Evolutionary conservation across 2,329 filamentous ascomycete species (phyloP).

Genomic region (Penicillium rolfsii): DNA sequence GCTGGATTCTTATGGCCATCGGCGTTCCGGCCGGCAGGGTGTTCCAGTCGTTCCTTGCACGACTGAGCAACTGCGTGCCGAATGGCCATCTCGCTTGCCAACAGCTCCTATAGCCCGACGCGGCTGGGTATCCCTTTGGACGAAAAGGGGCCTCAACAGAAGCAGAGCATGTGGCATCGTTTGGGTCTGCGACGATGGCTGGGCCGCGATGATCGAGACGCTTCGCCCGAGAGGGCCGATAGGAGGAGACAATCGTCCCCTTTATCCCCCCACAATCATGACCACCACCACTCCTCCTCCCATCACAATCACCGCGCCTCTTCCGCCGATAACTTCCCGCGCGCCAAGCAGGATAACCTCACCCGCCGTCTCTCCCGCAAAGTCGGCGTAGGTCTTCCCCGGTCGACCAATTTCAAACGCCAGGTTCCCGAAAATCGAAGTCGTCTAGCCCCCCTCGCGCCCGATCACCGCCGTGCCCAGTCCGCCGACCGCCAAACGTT

Average conservation of each 20-base stretch:
- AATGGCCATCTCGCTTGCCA: constrained; percentile 49
- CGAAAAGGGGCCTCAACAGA: constrained; percentile 41
- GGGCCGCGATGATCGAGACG: constrained; percentile 45
- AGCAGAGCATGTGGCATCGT: constrained; percentile 53
- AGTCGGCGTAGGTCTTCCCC: constrained; percentile 77
- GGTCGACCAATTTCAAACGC: constrained; percentile 77
- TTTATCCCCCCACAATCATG: constrained; percentile 20
- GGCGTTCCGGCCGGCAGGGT: constrained; percentile 37
- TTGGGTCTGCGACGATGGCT: constrained; percentile 48
- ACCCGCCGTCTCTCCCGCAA: constrained; percentile 43
- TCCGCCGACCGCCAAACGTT: constrained; percentile 57
- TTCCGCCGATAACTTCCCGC: constrained; percentile 23
- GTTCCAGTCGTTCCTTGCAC: constrained; percentile 40
- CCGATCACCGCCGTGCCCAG: constrained; percentile 67
- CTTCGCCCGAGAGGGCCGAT: constrained; percentile 29
- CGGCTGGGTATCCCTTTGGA: constrained; percentile 42
- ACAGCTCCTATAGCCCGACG: constrained; percentile 43
- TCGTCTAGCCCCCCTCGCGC: constrained; percentile 68
- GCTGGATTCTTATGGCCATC: constrained; percentile 43
- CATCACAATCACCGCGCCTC: constrained; percentile 20
- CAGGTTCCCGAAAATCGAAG: constrained; percentile 80
- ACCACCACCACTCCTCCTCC: constrained; percentile 14
- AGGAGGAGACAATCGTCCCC: constrained; percentile 1
- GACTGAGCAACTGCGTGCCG: constrained; percentile 36
- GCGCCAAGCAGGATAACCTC: constrained; percentile 36